phyloP scores from a whole-genome alignment of 2,329 filamentous ascomycete genomes.

The Pestalotiopsis sp. region DNA sequence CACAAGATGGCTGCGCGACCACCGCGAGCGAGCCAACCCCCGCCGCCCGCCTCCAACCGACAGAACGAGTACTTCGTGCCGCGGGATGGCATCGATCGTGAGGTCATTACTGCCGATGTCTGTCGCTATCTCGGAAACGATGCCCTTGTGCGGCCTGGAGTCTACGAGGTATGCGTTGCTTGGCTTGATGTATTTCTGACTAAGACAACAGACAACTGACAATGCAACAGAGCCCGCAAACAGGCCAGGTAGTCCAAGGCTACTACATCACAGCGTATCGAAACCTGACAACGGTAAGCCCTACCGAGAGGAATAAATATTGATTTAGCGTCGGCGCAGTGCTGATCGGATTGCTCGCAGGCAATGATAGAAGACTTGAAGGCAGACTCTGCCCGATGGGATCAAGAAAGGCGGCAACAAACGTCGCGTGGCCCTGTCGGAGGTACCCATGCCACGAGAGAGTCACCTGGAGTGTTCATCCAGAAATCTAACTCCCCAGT shows the following conservation, averaged over 20 bases:
- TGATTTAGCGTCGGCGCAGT: neutral
- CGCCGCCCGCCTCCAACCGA: conserved; percentile 43
- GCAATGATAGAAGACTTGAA: conserved; percentile 65
- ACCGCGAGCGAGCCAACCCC: conserved; percentile 34
- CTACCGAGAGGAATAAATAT: neutral
- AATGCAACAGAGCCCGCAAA: conserved; percentile 49
- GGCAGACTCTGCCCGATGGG: conserved; percentile 62
- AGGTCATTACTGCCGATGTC: conserved; percentile 82
- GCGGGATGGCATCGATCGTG: conserved; percentile 77
- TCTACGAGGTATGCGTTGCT: conserved; percentile 61
- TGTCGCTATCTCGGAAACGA: conserved; percentile 83
- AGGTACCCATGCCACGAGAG: conserved; percentile 59
- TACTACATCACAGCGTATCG: conserved; percentile 80
- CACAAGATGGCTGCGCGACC: conserved; percentile 37
- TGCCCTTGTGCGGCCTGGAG: conserved; percentile 74
- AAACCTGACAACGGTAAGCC: conserved; percentile 73
- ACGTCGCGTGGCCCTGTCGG: conserved; percentile 52
- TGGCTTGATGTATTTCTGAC: conserved; percentile 4
- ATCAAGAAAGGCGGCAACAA: conserved; percentile 58
- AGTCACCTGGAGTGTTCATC: conserved; percentile 45
- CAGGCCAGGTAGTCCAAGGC: conserved; percentile 63
- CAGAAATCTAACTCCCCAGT: conserved; percentile 60
- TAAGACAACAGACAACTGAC: conserved; percentile 18
- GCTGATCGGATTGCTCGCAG: conserved; percentile 36
- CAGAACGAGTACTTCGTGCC: conserved; percentile 82